Evolutionary conservation across 1,284 basidiomycete species (phyloP).

Genomic region (Tilletia caries): DNA sequence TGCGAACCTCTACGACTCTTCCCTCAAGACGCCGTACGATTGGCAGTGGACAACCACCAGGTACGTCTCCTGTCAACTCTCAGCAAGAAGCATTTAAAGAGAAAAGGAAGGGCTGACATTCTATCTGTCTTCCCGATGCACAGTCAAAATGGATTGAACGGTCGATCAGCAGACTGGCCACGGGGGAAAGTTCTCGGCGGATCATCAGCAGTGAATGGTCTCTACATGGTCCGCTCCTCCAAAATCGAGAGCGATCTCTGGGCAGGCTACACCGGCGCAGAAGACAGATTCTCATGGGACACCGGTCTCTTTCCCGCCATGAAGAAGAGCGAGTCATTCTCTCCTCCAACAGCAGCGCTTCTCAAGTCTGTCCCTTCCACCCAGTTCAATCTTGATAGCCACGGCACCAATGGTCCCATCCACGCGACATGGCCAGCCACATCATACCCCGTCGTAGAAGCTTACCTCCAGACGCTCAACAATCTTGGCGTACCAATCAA

Average conservation of each 20-base stretch:
- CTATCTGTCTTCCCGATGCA: constrained; percentile 19
- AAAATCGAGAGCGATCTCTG: constrained; percentile 39
- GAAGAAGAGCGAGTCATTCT: constrained; percentile 37
- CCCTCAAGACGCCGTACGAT: constrained; percentile 31
- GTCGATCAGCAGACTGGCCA: constrained; percentile 38
- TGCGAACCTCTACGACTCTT: constrained; percentile 25
- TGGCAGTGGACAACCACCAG: constrained; percentile 34
- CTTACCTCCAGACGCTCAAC: constrained; percentile 31
- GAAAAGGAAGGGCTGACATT: background rate
- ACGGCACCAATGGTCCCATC: constrained; percentile 36
- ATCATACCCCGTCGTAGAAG: constrained; percentile 32
- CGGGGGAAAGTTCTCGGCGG: constrained; percentile 58
- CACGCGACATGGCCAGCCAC: constrained; percentile 34
- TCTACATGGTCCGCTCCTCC: constrained; percentile 48
- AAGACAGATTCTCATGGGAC: constrained; percentile 31
- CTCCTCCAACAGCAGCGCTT: constrained; percentile 21
- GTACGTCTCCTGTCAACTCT: background rate
- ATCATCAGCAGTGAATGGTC: constrained; percentile 57
- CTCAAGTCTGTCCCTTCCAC: constrained; percentile 23
- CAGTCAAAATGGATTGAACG: constrained; percentile 21
- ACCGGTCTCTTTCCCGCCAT: constrained; percentile 28
- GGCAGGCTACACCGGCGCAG: constrained; percentile 31
- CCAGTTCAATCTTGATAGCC: constrained; percentile 23
- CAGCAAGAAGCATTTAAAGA: background rate
- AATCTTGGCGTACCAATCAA: constrained; percentile 21